Conservation (phyloP, 805 yeast genomes). For the Kodamaea kakaduensis region DNA sequence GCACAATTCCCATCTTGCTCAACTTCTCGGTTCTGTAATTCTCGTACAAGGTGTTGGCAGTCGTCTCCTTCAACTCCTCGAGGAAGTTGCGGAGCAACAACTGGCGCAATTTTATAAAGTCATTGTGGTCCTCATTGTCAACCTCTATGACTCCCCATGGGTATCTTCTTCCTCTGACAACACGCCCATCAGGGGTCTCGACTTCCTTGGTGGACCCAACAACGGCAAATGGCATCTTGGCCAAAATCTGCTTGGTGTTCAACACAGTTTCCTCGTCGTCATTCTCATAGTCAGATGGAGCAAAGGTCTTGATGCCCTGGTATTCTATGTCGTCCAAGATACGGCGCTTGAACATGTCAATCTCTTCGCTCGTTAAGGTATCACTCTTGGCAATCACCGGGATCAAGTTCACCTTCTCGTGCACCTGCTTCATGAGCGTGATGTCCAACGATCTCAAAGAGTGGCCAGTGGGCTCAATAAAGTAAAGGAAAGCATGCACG, state of each 20-base stretch:
- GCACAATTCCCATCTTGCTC: constrained; percentile 77
- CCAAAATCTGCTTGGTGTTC: constrained; percentile 62
- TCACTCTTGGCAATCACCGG: constrained; percentile 96
- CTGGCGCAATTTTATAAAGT: constrained; percentile 84
- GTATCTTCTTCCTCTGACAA: constrained; percentile 85
- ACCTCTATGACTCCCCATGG: constrained; percentile 98
- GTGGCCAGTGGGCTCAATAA: constrained; percentile 97
- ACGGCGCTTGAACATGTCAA: constrained; percentile 67
- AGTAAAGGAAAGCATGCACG: constrained; percentile 89
- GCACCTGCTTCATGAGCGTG: constrained; percentile 80
- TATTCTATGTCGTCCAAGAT: constrained; percentile 71
- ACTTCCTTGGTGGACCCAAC: constrained; percentile 82
- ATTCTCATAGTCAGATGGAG: constrained; percentile 71
- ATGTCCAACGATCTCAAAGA: constrained; percentile 85
- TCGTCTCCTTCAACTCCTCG: constrained; percentile 89
- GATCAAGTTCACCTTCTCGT: constrained; percentile 86
- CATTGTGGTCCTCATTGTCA: constrained; percentile 91
- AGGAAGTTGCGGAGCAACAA: constrained; percentile 83
- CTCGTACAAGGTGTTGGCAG: constrained; percentile 75
- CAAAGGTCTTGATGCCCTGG: constrained; percentile 69
- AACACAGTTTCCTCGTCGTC: constrained; percentile 81
- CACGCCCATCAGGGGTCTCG: constrained; percentile 67
- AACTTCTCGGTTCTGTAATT: constrained; percentile 84
- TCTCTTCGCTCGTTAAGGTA: constrained; percentile 85
- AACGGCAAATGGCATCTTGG: constrained; percentile 85